Conservation (phyloP, 441 rosid species). For the Isatis lusitanica region DNA sequence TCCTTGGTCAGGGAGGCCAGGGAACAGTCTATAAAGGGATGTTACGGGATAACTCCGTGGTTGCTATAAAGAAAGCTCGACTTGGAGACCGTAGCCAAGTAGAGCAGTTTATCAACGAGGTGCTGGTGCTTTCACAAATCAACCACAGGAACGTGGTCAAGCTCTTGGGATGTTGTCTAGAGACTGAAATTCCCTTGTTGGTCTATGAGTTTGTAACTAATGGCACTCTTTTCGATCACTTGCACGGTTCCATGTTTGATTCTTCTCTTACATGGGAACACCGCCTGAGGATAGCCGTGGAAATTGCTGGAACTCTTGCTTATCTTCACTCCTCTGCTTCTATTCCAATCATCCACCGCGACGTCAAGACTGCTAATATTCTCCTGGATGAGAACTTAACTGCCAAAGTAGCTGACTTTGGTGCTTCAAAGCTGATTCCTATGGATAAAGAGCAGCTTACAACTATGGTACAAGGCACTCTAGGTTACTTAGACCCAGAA, state of each 20-base stretch:
- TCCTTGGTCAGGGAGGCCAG: conserved; percentile 30
- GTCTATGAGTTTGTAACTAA: conserved; percentile 24
- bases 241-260: conserved; percentile 8
- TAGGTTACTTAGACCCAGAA: conserved; percentile 25
- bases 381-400: conserved; percentile 26
- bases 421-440: conserved; percentile 25
- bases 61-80: conserved; percentile 29
- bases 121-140: conserved; percentile 23
- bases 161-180: conserved; percentile 27
- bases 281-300: conserved; percentile 13
- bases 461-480: conserved; percentile 33
- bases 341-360: conserved; percentile 33
- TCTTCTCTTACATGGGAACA: conserved; percentile 22
- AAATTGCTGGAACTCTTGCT: conserved; percentile 23
- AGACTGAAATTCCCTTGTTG: conserved; percentile 26
- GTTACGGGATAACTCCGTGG: not conserved
- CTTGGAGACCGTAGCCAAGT: conserved; percentile 29
- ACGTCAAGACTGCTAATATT: conserved; percentile 34
- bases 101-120: conserved; percentile 29
- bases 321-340: conserved; percentile 36
- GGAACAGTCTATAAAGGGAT: conserved; percentile 37
- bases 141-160: conserved; percentile 32
- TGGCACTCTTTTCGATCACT: conserved; percentile 28
- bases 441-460: conserved; percentile 30
- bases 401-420: conserved; percentile 36